These are phyloP conservation scores for Beauveria varroae DNA, from an alignment of 2,329 filamentous ascomycete species.

Conservation along the genomic window DNA sequence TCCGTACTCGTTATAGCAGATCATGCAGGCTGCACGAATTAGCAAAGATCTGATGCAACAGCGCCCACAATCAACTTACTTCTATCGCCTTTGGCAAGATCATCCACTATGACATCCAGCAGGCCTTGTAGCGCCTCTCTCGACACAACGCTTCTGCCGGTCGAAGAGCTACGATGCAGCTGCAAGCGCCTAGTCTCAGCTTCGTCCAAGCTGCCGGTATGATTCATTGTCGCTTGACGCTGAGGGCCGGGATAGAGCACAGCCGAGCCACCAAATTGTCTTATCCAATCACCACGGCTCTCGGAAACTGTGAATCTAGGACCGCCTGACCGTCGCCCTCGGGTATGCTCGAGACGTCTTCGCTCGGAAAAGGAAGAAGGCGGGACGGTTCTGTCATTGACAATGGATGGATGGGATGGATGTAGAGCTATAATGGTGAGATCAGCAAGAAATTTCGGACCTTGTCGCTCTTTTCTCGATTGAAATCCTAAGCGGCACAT, in stretches of 20 bases:
- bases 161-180: conserved; percentile 35
- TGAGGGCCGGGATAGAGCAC: neutral
- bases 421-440: neutral
- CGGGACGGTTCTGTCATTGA: neutral
- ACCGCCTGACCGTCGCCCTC: conserved; percentile 20
- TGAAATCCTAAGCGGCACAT: no score
- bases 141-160: conserved; percentile 40
- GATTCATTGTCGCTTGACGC: conserved; percentile 12
- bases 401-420: neutral
- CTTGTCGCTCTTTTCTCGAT: no score
- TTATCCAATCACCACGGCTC: conserved; percentile 10
- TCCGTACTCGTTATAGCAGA: conserved; percentile 58
- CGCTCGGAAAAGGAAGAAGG: conserved; percentile 17
- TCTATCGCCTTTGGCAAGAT: conserved; percentile 38
- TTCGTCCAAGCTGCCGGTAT: conserved; percentile 21
- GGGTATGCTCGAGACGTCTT: conserved; percentile 20
- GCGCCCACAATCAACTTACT: conserved; percentile 32
- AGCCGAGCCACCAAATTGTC: neutral
- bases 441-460: neutral
- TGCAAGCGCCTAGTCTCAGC: conserved; percentile 34
- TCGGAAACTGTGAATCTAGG: conserved; percentile 20
- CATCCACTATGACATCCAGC: conserved; percentile 36
- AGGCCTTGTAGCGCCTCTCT: conserved; percentile 38
- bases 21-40: conserved; percentile 44
- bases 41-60: neutral